Base-by-base conservation (phyloP, 2,329 filamentous ascomycete species). In the Verticillium alfalfae region DNA sequence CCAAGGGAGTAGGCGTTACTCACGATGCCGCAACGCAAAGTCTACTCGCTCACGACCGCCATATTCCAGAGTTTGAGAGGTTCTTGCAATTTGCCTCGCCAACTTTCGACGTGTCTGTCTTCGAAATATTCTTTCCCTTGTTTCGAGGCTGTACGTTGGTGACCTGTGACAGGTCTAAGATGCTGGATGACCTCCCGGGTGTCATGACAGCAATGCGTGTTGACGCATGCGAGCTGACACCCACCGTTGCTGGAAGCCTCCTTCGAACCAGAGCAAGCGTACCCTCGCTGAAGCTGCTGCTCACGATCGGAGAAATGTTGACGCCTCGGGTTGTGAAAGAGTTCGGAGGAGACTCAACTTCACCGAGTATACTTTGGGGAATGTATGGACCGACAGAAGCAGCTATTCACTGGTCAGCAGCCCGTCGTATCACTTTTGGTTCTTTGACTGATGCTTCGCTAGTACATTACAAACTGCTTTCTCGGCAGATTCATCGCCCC, bases 331-430 rank as follows among this genome's bases (percentile, higher is more conserved):
- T 97, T 2, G 81, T 97, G 26, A 78, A 85, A 39, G 92, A 96
- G 70, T 97, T 95, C 78, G 92, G 92, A 6, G 85, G 85, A 2
- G 76, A 79, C 10, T 69, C 73, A 0, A 70, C 70, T 0, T 75
- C 75, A 8, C 71, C 78, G 2, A 88, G 90, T 66, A 87, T 96
- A 54, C 80, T 97, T 1, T 93, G 92, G 84, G 93, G 88, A 38
- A 96, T 97, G 92, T 97, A 97, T 70, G 93, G 93, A 0, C 93
- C 93, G 1, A 97, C 93, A 0, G 93, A 97, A 76, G 92, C 92
- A 8, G 87, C 93, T 0, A 96, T 97, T 62, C 93, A 97, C 71
- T 97, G 84, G 82, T 83, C 70, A 73, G 76, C 66, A 2, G 36
- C 6, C n/a, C 56, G 36, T 3, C 38, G 37, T 26, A 34, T n/a